Base-by-base conservation (phyloP, 495 filamentous ascomycete genomes). In the Geoglossum glabrum region DNA sequence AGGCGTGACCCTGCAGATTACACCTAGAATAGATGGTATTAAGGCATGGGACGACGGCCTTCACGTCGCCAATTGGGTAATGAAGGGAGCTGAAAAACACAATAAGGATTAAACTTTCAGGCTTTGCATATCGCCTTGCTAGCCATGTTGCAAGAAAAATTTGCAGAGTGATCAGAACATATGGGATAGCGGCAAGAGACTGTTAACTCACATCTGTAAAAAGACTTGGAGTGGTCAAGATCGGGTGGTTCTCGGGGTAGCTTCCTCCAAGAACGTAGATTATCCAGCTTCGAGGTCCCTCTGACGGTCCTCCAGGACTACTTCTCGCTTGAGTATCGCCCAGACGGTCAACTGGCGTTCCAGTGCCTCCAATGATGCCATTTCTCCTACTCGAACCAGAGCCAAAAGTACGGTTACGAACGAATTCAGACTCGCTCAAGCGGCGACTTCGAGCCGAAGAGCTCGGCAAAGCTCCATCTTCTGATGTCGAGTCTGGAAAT, bases 221-320 rank as follows among this genome's bases (percentile, higher is more conserved):
- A 11, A 87, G 69, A 60, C 82, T 85, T 21, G 84, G 84, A 5
- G 84, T 85, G 19, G 83, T 83, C 62, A 87, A 76, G 19, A 85
- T 84, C 49, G 83, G 83, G 61, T 87, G 84, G 64, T 85, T 82
- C 63, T 86, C 82, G 3, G 84, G 83, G 30, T 86, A 75, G 58
- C 82, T 85, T 27, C 84, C 84, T 50, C 84, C 84, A 52, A 87
- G 80, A 11, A 87, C 83, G 65, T 87, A 87, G 23, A 87, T 86
- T 62, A 87, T 75, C 84, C 83, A 87, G 65, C 80, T 86, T 64
- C 84, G 72, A 57, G 68, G 61, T 25, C 68, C 63, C 52, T 65
- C 62, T 31, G 38, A 9, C 59, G 60, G 27, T 57, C 51, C 59
- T 31, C 55, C 55, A 59, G 54, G 43, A 46, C 58, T 61, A 49